Percentiles rank a stretch among this genome's conserved stretches.
Conservation (phyloP, 768 basidiomycete species). For the Tulasnella sp. region DNA sequence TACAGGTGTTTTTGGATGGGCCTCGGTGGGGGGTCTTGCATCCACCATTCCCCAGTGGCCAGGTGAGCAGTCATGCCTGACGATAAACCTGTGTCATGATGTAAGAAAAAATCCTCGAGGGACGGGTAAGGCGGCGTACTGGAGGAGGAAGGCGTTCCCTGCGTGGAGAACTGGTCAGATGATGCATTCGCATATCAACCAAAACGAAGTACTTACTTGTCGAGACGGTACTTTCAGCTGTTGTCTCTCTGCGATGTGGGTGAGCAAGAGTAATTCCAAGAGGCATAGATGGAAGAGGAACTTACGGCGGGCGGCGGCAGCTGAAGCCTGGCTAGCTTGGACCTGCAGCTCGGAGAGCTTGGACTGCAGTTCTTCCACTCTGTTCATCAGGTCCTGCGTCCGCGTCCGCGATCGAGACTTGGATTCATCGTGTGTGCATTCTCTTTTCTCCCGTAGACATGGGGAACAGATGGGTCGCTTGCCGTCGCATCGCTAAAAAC, state of each 20-base stretch:
- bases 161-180: too few relatives aligned
- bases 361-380: constrained; percentile 3
- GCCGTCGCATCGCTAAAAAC: constrained; percentile 11
- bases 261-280: too few relatives aligned
- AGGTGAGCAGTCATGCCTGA: background rate
- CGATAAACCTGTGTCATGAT: background rate
- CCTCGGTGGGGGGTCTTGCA: constrained; percentile 3
- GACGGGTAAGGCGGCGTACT: too few relatives aligned
- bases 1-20: constrained; percentile 6
- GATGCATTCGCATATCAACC: too few relatives aligned
- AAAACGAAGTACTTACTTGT: too few relatives aligned
- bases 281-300: too few relatives aligned
- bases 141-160: too few relatives aligned
- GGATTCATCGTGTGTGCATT: constrained; percentile 12
- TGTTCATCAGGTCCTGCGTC: constrained; percentile 10
- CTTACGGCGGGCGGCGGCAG: too few relatives aligned
- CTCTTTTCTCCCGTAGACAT: constrained; percentile 3
- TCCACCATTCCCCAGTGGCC: constrained; percentile 11
- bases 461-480: constrained; percentile 8
- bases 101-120: too few relatives aligned
- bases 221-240: too few relatives aligned
- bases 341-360: constrained; percentile 8
- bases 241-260: too few relatives aligned
- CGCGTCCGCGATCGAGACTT: background rate
- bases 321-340: background rate